These are phyloP conservation scores for Rosellinia necatrix DNA, from an alignment of 2,329 filamentous ascomycete genomes.

Conservation along the genomic window DNA sequence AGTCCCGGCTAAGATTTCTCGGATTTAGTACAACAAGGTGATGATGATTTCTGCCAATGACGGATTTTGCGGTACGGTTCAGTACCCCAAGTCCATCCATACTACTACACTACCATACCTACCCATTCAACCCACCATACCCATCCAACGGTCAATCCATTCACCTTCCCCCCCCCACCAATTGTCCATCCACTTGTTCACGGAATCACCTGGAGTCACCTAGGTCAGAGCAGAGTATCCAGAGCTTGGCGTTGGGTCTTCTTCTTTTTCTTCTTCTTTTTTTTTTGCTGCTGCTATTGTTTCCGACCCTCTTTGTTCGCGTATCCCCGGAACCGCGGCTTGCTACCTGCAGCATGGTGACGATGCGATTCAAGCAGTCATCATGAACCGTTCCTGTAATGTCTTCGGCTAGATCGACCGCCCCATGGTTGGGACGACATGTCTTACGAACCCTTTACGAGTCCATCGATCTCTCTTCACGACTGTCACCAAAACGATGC, in stretches of 20 bases:
- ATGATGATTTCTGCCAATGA: conserved; percentile 31
- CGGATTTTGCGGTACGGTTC: conserved; percentile 36
- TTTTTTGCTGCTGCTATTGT: not conserved
- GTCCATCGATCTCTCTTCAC: conserved; percentile 36
- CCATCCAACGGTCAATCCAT: not conserved
- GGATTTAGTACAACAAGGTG: conserved; percentile 26
- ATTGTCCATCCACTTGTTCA: not conserved
- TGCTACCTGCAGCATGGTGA: conserved; percentile 17
- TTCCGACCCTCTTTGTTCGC: conserved; percentile 9
- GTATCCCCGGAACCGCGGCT: conserved; percentile 14
- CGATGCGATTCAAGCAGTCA: conserved; percentile 26
- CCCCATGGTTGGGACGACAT: conserved; percentile 39
- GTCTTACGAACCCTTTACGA: conserved; percentile 39
- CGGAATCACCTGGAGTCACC: not conserved
- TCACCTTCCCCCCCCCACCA: not conserved
- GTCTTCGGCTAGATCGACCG: conserved; percentile 41
- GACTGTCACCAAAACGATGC: conserved; percentile 31
- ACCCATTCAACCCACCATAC: not conserved
- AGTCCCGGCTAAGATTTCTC: not conserved
- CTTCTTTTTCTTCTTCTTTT: not conserved
- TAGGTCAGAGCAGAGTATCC: not conserved
- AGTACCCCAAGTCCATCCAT: conserved; percentile 9
- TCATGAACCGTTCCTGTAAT: conserved; percentile 39
- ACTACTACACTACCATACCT: not conserved
- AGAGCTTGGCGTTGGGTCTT: not conserved